These are phyloP conservation scores for Mollisiaceae sp. DNA, from an alignment of 2,329 filamentous ascomycete species.

Conservation along the genomic window DNA sequence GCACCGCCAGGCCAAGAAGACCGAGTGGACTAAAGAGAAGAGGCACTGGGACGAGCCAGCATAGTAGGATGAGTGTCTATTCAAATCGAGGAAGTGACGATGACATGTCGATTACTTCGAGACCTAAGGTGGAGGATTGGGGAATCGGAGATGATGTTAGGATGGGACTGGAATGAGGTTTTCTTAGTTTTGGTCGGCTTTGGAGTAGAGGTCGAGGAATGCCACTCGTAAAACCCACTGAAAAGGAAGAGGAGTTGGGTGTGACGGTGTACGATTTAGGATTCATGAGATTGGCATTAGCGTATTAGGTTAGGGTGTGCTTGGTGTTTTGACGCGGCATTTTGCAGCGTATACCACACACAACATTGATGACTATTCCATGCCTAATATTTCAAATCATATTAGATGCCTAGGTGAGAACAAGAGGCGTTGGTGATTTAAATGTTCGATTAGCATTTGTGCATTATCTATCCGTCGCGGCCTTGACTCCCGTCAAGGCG, in stretches of 20 bases:
- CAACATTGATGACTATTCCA: not conserved
- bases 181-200: not conserved
- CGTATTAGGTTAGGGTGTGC: not conserved
- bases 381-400: not conserved
- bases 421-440: not conserved
- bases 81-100: conserved; percentile 30
- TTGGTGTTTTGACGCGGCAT: conserved; percentile 2
- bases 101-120: conserved; percentile 55
- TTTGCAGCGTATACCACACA: conserved; percentile 17
- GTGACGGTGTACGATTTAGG: conserved; percentile 5
- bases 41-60: conserved; percentile 24
- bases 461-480: conserved; percentile 11
- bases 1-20: conserved; percentile 20
- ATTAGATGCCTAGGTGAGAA: not conserved
- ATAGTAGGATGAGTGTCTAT: conserved; percentile 26
- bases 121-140: conserved; percentile 67
- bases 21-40: conserved; percentile 33
- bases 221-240: not conserved
- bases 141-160: conserved; percentile 83
- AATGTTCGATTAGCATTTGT: conserved; percentile 9
- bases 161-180: conserved; percentile 74
- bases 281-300: not conserved
- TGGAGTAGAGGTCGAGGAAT: not conserved
- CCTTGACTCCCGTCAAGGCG: not conserved
- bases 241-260: not conserved